These are phyloP conservation scores for Diaporthe sp. DNA, from an alignment of 2,329 filamentous ascomycete species.

Conservation along the genomic window DNA sequence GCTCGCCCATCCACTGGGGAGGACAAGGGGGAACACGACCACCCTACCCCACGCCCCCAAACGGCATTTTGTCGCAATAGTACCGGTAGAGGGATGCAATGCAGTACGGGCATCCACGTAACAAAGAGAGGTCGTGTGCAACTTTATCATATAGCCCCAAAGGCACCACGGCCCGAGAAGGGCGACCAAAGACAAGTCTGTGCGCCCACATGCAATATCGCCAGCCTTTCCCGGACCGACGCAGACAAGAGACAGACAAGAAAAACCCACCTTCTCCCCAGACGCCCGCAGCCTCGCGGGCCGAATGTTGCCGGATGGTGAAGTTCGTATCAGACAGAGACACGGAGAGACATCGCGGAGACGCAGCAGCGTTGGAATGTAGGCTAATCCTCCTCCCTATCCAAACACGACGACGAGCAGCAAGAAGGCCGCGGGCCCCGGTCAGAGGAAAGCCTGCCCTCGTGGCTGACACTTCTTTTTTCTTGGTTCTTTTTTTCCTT, in stretches of 20 bases:
- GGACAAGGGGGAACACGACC: slow-evolving; percentile 3
- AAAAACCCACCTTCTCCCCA: not conserved
- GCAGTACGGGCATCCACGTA: not conserved
- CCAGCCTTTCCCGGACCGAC: not conserved
- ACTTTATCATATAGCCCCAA: not conserved
- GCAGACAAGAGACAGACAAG: not conserved
- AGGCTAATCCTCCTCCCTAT: not conserved
- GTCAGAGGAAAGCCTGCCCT: slow-evolving; percentile 1
- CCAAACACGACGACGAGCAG: no score
- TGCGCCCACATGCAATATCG: slow-evolving; percentile 30
- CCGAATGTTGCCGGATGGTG: not conserved
- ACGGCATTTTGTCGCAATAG: not conserved
- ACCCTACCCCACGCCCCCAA: not conserved
- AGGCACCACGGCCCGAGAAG: slow-evolving; percentile 25
- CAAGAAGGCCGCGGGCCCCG: slow-evolving; percentile 15
- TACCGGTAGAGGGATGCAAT: no score
- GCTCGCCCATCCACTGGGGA: not conserved
- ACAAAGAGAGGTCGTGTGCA: slow-evolving; percentile 5
- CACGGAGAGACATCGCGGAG: not conserved
- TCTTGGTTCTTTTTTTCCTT: not conserved
- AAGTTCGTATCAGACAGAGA: slow-evolving; percentile 4
- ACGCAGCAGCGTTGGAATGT: not conserved
- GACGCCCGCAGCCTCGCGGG: slow-evolving; percentile 9
- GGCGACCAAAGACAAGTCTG: slow-evolving; percentile 17
- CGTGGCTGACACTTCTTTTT: slow-evolving; percentile 8